Conservation (phyloP, 768 basidiomycete genomes). For the Strobilomyces confusus region DNA sequence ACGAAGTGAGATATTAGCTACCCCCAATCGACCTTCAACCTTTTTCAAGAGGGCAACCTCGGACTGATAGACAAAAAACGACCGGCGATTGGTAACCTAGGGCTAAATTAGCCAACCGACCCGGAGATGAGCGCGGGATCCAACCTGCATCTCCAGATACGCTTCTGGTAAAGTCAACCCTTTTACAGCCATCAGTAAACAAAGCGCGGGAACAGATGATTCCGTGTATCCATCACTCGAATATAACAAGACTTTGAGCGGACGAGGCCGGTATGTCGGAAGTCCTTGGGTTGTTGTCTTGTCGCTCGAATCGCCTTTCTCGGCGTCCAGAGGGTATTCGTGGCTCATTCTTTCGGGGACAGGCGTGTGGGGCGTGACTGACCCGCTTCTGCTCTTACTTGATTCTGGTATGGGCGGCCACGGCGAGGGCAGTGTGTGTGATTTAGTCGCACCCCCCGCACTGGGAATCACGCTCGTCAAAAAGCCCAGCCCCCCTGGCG, state of each 20-base stretch:
- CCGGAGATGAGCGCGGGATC: not conserved
- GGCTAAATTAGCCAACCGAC: not conserved
- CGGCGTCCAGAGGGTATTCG: slow-evolving; percentile 14
- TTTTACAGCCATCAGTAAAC: slow-evolving; percentile 78
- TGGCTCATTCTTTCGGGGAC: slow-evolving; percentile 1
- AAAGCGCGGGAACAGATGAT: slow-evolving; percentile 81
- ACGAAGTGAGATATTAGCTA: slow-evolving; percentile 16
- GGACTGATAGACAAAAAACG: slow-evolving; percentile 87
- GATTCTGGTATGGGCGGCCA: slow-evolving; percentile 18
- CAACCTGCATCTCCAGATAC: slow-evolving; percentile 80
- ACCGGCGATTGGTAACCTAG: slow-evolving; percentile 60
- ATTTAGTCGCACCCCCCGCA: slow-evolving; percentile 1
- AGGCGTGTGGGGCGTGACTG: slow-evolving; percentile 12
- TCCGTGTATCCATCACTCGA: slow-evolving; percentile 92
- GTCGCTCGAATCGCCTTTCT: slow-evolving; percentile 14
- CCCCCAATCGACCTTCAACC: slow-evolving; percentile 54
- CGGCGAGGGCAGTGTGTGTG: slow-evolving; percentile 12
- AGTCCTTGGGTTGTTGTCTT: slow-evolving; percentile 4
- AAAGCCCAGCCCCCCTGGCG: slow-evolving; percentile 35
- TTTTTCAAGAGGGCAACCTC: slow-evolving; percentile 72
- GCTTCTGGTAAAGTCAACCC: slow-evolving; percentile 76
- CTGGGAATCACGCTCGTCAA: slow-evolving; percentile 6
- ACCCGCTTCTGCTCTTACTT: slow-evolving; percentile 17
- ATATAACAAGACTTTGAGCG: slow-evolving; percentile 74
- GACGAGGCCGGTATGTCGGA: slow-evolving; percentile 44